Evolutionary conservation across 345 rosid genomes (phyloP).

Genomic region (Aegle marmelos): DNA sequence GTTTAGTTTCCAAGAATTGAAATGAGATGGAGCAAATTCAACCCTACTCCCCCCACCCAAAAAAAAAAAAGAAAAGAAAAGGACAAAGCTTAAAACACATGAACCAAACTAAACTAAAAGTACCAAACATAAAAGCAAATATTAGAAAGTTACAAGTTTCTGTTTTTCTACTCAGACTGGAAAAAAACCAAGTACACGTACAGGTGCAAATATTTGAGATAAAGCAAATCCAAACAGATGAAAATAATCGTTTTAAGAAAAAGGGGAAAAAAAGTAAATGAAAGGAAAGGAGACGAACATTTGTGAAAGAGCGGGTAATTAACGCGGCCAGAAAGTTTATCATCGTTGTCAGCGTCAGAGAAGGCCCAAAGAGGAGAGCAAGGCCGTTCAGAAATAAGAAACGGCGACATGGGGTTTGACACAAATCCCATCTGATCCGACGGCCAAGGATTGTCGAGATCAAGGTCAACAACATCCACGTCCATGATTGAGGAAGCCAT

Average conservation of each 20-base stretch:
- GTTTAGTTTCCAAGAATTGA: too few species aligned
- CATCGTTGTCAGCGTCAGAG: slow-evolving; percentile 47
- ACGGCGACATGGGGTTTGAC: slow-evolving; percentile 59
- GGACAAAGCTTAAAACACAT: too few species aligned
- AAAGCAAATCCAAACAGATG: slow-evolving; percentile 7
- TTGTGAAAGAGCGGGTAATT: slow-evolving; percentile 48
- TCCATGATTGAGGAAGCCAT: slow-evolving; percentile 29
- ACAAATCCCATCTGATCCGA: slow-evolving; percentile 62
- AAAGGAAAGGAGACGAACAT: slow-evolving; percentile 37
- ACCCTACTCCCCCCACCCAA: too few species aligned
- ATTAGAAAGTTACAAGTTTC: not conserved
- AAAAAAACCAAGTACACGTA: not conserved
- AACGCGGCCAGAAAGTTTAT: slow-evolving; percentile 22
- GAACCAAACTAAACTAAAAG: not conserved
- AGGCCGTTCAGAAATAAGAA: slow-evolving; percentile 58
- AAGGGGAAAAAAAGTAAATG: not conserved
- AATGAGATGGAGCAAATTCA: too few species aligned
- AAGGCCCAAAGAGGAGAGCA: slow-evolving; percentile 94
- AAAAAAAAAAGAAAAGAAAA: not conserved
- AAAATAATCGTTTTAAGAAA: slow-evolving; percentile 1
- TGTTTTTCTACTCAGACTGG: not conserved
- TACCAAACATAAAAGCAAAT: not conserved
- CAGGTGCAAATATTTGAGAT: not conserved
- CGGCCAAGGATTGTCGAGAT: slow-evolving; percentile 67
- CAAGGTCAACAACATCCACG: slow-evolving; percentile 70